phyloP scores from a whole-genome alignment of 2,329 filamentous ascomycete species.

The Nemania sp. region DNA sequence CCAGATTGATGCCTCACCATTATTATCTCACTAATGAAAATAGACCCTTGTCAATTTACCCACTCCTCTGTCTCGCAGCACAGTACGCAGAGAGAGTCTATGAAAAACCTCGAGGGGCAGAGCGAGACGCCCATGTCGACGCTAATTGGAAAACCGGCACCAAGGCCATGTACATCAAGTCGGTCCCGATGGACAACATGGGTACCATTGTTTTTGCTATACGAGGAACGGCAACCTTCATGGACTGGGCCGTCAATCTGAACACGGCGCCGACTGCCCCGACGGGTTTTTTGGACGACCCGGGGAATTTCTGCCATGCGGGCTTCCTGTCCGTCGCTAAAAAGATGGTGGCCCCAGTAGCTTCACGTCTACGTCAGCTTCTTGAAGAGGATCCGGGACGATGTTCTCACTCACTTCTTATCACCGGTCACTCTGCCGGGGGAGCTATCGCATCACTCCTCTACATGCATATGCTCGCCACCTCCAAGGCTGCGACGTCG shows the following conservation, averaged over 20 bases:
- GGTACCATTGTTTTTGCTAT: constrained; percentile 84
- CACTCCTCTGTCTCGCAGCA: constrained; percentile 76
- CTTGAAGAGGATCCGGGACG: constrained; percentile 73
- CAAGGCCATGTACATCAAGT: constrained; percentile 85
- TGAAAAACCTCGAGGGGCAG: constrained; percentile 62
- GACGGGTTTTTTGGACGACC: constrained; percentile 74
- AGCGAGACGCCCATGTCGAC: constrained; percentile 70
- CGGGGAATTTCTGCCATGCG: constrained; percentile 76
- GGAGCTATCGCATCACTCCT: constrained; percentile 81
- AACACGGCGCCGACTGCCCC: constrained; percentile 70
- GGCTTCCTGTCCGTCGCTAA: constrained; percentile 78
- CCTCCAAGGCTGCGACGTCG: constrained; percentile 57
- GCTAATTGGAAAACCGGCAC: constrained; percentile 75
- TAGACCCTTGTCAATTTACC: constrained; percentile 73
- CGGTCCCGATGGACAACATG: constrained; percentile 75
- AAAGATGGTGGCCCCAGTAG: constrained; percentile 75
- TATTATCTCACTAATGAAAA: constrained; percentile 26
- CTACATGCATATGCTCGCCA: constrained; percentile 79
- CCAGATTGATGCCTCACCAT: constrained; percentile 12
- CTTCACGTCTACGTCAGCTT: constrained; percentile 68
- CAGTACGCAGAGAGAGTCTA: constrained; percentile 79
- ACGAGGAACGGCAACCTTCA: constrained; percentile 76
- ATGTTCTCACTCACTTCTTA: constrained; percentile 70
- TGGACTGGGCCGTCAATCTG: constrained; percentile 87
- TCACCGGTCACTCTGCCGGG: constrained; percentile 86